Percentiles rank a stretch among this genome's conserved stretches.
Conservation (phyloP, 129 eudicot genomes). For the carrot (Daucus carota) region DNA sequence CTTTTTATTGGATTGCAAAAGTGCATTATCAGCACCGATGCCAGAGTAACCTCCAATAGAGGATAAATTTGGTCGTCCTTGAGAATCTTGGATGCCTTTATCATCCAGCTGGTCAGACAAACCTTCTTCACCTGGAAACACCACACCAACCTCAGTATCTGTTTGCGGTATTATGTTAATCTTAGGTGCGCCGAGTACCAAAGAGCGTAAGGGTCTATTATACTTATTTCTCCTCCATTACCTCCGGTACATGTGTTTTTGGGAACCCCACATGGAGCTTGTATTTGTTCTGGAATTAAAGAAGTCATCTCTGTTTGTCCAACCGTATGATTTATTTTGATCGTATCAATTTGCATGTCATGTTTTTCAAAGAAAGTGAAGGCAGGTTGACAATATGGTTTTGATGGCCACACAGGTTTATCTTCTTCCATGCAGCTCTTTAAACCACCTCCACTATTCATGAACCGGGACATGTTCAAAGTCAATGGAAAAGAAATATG, state of each 20-base stretch:
- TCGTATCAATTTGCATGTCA: slow-evolving; percentile 22
- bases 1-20: slow-evolving; percentile 22
- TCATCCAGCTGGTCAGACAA: slow-evolving; percentile 7
- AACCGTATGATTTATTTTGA: slow-evolving; percentile 7
- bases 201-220: slow-evolving; percentile 3
- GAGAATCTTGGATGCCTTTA: slow-evolving; percentile 18
- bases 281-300: slow-evolving; percentile 5
- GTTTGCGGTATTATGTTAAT: slow-evolving; percentile 9
- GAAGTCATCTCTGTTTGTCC: slow-evolving; percentile 13
- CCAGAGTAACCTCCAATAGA: slow-evolving; percentile 12
- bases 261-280: slow-evolving; percentile 7
- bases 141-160: slow-evolving; percentile 27
- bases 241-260: slow-evolving; percentile 15
- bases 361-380: slow-evolving; percentile 20
- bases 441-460: slow-evolving; percentile 39
- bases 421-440: slow-evolving; percentile 30
- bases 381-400: slow-evolving; percentile 20
- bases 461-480: slow-evolving; percentile 52
- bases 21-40: background rate
- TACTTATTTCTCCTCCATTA: slow-evolving; percentile 9
- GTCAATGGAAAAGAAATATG: slow-evolving; percentile 69
- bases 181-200: slow-evolving; percentile 8
- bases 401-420: slow-evolving; percentile 17
- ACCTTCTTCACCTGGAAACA: slow-evolving; percentile 8
- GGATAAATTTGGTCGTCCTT: slow-evolving; percentile 8